phyloP scores from a whole-genome alignment of 2,329 filamentous ascomycete genomes.

The Colletotrichum echinochloae region DNA sequence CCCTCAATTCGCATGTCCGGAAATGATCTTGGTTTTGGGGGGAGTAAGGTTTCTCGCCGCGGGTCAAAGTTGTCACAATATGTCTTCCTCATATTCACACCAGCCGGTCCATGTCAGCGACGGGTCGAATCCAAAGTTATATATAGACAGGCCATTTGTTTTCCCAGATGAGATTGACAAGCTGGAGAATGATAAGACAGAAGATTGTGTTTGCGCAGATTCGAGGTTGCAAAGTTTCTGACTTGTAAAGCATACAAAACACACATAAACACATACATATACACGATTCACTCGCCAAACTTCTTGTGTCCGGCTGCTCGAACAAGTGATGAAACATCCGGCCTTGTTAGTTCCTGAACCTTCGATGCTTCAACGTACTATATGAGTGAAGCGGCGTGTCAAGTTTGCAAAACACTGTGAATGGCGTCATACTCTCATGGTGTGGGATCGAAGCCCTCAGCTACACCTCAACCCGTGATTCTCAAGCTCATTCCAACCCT shows the following conservation, averaged over 20 bases:
- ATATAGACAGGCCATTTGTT: background rate
- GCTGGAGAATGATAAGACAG: background rate
- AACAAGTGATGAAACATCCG: background rate
- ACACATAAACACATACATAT: no score
- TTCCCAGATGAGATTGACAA: background rate
- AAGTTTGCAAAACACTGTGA: no score
- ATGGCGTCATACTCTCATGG: background rate
- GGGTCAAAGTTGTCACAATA: background rate
- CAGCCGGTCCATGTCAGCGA: background rate
- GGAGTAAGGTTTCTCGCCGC: background rate
- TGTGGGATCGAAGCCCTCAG: background rate
- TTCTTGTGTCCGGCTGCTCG: background rate
- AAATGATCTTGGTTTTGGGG: no score
- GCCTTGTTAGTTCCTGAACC: background rate
- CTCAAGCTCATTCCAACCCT: slow-evolving; percentile 44
- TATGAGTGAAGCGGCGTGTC: no score
- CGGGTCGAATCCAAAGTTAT: background rate
- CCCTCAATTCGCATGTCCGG: no score
- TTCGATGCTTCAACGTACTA: no score
- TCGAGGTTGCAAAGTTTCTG: background rate
- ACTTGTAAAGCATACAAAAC: background rate
- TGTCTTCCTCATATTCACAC: background rate
- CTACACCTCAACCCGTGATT: slow-evolving; percentile 44
- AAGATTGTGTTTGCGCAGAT: background rate
- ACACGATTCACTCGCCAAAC: background rate